Base-by-base conservation (phyloP, 2,329 filamentous ascomycete genomes). In the Fusarium austroafricanum region DNA sequence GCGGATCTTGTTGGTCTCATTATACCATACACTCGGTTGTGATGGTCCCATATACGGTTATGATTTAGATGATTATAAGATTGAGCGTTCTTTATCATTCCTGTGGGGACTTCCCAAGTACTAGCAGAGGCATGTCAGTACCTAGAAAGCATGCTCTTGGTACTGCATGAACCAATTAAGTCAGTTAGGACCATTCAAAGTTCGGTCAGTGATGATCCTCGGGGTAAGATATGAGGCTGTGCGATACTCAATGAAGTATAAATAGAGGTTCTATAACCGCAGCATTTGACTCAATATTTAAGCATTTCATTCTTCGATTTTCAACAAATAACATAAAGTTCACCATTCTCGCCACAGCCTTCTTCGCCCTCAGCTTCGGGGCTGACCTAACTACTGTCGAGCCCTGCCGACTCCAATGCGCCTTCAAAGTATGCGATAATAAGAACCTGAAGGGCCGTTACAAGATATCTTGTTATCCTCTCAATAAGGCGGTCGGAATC, bases 271-370 rank as follows among this genome's bases (percentile, higher is more conserved):
- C 9, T 35, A 2, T 18, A n/a, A 5, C 10, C 29, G 18, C 23
- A 20, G 31, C 17, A n/a, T 17, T 35, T 10, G 6, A 11, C 6
- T 28, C 14, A 6, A 46, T 33, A 6, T 23, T 46, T 29, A 29
- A 46, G 4, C 31, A 21, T 20, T 23, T 38, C 15, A 52, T 31
- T 35, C 40, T 6, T 17, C 29, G 21, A n/a, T n/a, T 15, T 29
- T 4, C 37, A 39, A 46, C 15, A 28, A n/a, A 18, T 23, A 55
- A 15, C 7, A 55, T 55, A 42, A 55, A 55, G 51, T 38, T 47
- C 23, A 18, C 31, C 5, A 38, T 23, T 21, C 15, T 47, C 5
- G 5, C 18, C 10, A 20, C 51, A 17, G 21, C 39, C 12, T 8
- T 46, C n/a, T 28, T 54, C n/a, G 21, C 51, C 10, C 23, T 47